These are phyloP conservation scores for Aspergillus piperis DNA, from an alignment of 2,329 filamentous ascomycete genomes.

Conservation along the genomic window DNA sequence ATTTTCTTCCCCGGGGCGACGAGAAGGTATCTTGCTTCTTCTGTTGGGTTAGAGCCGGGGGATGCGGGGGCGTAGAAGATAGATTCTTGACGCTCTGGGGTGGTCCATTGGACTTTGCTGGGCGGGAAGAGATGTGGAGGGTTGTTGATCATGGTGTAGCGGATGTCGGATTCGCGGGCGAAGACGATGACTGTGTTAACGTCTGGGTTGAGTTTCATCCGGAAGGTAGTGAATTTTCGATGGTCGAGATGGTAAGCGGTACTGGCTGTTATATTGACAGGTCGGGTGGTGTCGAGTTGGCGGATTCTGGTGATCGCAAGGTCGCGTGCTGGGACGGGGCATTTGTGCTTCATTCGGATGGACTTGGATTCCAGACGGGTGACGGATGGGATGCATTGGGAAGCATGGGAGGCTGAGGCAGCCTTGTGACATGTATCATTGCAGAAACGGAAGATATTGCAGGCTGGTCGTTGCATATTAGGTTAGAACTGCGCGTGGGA, in stretches of 20 bases:
- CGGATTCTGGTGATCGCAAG: constrained; percentile 31
- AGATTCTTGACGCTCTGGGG: constrained; percentile 28
- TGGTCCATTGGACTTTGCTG: constrained; percentile 25
- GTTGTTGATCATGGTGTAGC: constrained; percentile 25
- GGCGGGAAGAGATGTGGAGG: background rate
- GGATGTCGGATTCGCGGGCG: constrained; percentile 29
- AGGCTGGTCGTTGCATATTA: constrained; percentile 19
- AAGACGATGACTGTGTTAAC: constrained; percentile 35
- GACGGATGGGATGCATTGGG: constrained; percentile 32
- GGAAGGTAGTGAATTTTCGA: constrained; percentile 36
- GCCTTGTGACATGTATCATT: constrained; percentile 28
- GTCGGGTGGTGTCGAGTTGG: constrained; percentile 16
- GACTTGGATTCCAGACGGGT: constrained; percentile 35
- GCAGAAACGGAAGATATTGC: constrained; percentile 34
- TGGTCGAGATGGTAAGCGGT: constrained; percentile 35
- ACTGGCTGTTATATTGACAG: constrained; percentile 25
- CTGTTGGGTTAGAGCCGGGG: background rate
- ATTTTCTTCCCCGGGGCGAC: constrained; percentile 31
- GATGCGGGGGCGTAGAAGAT: constrained; percentile 20
- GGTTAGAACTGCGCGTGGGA: background rate
- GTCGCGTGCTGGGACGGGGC: constrained; percentile 25
- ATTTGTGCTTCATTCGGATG: constrained; percentile 30
- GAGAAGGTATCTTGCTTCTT: constrained; percentile 27
- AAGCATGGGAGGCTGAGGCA: constrained; percentile 16
- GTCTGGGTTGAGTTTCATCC: constrained; percentile 31